Evolutionary conservation across 2,329 filamentous ascomycete genomes (phyloP), one percentile per base, ranked within the genome.

Genomic region (Fusarium clavum): DNA sequence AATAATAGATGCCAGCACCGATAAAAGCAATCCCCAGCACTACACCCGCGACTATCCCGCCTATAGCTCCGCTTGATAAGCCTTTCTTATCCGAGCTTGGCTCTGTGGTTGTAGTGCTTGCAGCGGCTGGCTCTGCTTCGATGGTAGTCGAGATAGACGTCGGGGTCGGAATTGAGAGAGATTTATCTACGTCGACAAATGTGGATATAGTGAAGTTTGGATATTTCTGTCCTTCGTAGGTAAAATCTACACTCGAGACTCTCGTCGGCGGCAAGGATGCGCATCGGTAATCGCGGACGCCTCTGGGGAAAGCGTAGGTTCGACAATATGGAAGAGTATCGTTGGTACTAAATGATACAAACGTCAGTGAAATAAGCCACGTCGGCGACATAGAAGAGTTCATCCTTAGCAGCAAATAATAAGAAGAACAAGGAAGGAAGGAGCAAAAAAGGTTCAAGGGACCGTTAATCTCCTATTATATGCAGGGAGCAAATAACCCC

Each of bases 231-330:
- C 55, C 55, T 1, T 43, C 20, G 8, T 30, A 57, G 7, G 55
- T 57, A 13, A 57, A 57, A 20, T 51, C 55, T 1, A 51, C 55
- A 10, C 45, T 51, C 1, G 45, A 51, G 11, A 51, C 45, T 24
- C 45, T 51, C 10, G 32, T 30, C 0, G n/a, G 45, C 3, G 45
- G 45, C 0, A 46, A 51, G 7, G 55, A 12, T 12, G 32, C 55
- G 12, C 55, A 57, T 43, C 55, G 38, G 8, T 57, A 57, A 14
- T 57, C 55, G 6, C 25, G 32, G 6, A 43, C 55, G 0, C 34
- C 55, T 4, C 25, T 22, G 3, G 55, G 55, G 8, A 49, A 57
- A 6, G 55, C 55, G 5, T 57, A 57, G 3, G 55, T 57, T 16
- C 45, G 55, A 1, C 55, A 57, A 4, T 32, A 57, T 1, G 55